phyloP scores from a whole-genome alignment of 2,329 filamentous ascomycete genomes.

The Cephalotrichum gorgonifer region DNA sequence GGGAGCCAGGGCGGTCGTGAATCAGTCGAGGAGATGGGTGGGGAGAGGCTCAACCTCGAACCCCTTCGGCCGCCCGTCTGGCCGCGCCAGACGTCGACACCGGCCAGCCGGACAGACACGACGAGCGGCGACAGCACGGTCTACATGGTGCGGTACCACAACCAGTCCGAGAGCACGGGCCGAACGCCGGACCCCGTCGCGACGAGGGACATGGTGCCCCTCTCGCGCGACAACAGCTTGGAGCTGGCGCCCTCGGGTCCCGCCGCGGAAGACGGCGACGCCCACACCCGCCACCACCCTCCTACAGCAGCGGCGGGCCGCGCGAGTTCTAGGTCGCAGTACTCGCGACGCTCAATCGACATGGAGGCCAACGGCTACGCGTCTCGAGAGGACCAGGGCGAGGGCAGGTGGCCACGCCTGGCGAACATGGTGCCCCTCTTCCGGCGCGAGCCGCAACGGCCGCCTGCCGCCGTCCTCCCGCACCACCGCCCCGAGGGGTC shows the following conservation, averaged over 20 bases:
- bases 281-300: neutral
- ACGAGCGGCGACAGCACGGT: conserved; percentile 54
- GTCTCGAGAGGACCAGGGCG: neutral
- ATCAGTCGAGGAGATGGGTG: neutral
- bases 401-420: neutral
- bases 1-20: conserved; percentile 7
- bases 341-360: conserved; percentile 2
- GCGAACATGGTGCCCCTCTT: neutral
- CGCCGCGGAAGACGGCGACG: neutral
- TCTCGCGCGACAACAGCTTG: neutral
- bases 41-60: neutral
- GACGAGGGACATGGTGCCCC: neutral
- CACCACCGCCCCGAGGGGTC: neutral
- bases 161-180: conserved; percentile 40
- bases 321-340: neutral
- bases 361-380: conserved; percentile 6
- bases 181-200: conserved; percentile 29
- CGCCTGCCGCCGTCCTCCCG: neutral
- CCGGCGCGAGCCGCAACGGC: neutral
- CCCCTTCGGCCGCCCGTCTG: conserved; percentile 37
- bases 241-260: neutral
- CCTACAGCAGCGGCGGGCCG: neutral
- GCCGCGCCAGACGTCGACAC: conserved; percentile 44
- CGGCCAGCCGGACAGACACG: conserved; percentile 51
- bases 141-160: conserved; percentile 52